Percentiles rank a stretch among this genome's conserved stretches.
Evolutionary conservation across 1,139 yeast species (phyloP).

Genomic region (Oligophagozyma castellii): DNA sequence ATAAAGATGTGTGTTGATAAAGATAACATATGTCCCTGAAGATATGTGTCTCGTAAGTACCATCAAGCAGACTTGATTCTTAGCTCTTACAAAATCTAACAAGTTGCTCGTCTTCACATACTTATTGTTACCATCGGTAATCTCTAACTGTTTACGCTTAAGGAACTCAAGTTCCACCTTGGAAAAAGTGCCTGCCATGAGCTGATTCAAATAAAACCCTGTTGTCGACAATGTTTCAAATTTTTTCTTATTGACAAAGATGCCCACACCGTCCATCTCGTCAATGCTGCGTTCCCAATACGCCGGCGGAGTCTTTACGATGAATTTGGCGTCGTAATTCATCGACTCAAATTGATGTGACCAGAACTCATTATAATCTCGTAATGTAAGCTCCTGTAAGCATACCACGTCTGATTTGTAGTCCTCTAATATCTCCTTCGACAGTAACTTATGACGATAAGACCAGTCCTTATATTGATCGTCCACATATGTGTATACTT

Average conservation of each 20-base stretch:
- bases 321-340: conserved; percentile 34
- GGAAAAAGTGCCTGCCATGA: conserved; percentile 26
- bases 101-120: conserved; percentile 13
- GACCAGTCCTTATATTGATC: conserved; percentile 34
- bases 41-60: conserved; percentile 32
- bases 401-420: conserved; percentile 44
- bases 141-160: conserved; percentile 17
- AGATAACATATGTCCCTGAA: conserved; percentile 29
- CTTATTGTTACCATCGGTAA: conserved; percentile 22
- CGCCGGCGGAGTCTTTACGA: conserved; percentile 34
- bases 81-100: conserved; percentile 25
- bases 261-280: conserved; percentile 44
- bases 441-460: conserved; percentile 34
- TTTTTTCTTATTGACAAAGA: conserved; percentile 34
- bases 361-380: conserved; percentile 36
- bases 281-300: conserved; percentile 36
- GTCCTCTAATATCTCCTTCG: conserved; percentile 27
- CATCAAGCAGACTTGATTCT: conserved; percentile 44
- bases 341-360: conserved; percentile 16
- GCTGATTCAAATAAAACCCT: conserved; percentile 32
- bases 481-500: conserved; percentile 38
- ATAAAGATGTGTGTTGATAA: conserved; percentile 47
- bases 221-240: conserved; percentile 33
- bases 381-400: conserved; percentile 44
- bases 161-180: conserved; percentile 30